Base-by-base conservation (phyloP, 2,329 filamentous ascomycete genomes). In the Sclerotinia spermophila region DNA sequence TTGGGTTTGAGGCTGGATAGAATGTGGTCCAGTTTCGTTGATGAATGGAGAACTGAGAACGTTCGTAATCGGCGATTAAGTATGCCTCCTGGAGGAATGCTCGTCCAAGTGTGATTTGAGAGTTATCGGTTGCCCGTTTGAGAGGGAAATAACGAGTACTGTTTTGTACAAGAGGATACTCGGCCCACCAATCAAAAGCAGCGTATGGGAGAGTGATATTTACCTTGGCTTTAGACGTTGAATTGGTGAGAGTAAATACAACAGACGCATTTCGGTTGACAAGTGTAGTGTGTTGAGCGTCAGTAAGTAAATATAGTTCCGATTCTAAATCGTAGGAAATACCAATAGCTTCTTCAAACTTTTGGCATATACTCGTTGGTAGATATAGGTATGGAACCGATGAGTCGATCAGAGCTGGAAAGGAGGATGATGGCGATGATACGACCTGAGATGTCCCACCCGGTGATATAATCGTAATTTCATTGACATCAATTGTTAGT, bases 31-130 rank as follows among this genome's bases (percentile, higher is more conserved):
- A 78, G 48, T 72, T 72, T 38, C 75, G 70, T 62, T 76, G 76
- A 58, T 72, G 81, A 1, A 83, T 78, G 56, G 82, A 82, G 69
- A 83, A 83, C 4, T 75, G 74, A 0, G 75, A 76, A 30, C 80
- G 80, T 72, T 83, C 81, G 69, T 83, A 83, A 73, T 83, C 81
- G 48, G 78, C 80, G 15, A 77, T 75, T 6, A 78, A 61, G 59
- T 78, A 77, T 13, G 80, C 79, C 75, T 83, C 81, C 74, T 83
- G 81, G 24, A 83, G 73, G 71, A 83, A 82, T 13, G 77, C 74
- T 65, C 81, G 76, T n/a, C 81, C 81, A 53, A 83, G 77, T 11
- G 78, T 80, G 61, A 77, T 79, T 68, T 81, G 78, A 48, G 76
- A 77, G 13, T 75, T 73, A 61, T 79, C 78, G 1, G 73, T 71